These are phyloP conservation scores for Neofusicoccum parvum DNA, from an alignment of 2,329 filamentous ascomycete species.

Conservation along the genomic window DNA sequence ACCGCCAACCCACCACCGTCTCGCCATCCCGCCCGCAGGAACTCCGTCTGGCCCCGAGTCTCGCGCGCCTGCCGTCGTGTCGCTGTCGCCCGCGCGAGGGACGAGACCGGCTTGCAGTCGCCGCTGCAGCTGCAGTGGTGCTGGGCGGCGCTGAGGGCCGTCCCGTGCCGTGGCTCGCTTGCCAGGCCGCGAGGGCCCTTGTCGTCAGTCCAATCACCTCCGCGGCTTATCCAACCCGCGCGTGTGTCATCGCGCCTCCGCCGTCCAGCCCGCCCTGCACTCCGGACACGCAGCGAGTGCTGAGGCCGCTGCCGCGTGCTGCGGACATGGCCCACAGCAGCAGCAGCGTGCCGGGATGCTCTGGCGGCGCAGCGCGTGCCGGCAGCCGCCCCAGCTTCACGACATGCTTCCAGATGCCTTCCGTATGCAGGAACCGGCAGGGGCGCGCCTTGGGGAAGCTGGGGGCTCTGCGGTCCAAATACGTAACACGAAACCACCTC, in stretches of 20 bases:
- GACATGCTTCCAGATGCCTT: not conserved
- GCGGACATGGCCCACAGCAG: too few species aligned
- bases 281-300: too few species aligned
- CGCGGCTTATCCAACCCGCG: not conserved
- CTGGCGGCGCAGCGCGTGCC: not conserved
- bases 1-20: not conserved
- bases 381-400: not conserved
- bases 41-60: too few species aligned
- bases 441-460: not conserved
- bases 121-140: not conserved
- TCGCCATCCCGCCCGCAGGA: not conserved
- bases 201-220: not conserved
- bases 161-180: constrained; percentile 8
- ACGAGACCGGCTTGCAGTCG: not conserved
- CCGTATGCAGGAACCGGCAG: not conserved
- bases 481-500: constrained; percentile 21
- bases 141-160: not conserved
- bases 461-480: constrained; percentile 14
- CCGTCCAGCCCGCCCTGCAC: too few species aligned
- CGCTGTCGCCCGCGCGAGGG: too few species aligned
- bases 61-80: too few species aligned
- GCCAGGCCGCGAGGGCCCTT: not conserved
- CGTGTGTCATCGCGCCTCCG: too few species aligned
- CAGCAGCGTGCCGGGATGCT: not conserved
- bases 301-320: too few species aligned